Percentiles rank a stretch among this genome's conserved stretches.
Conservation (phyloP, 2,329 filamentous ascomycete genomes). For the Microdochium bolleyi region DNA sequence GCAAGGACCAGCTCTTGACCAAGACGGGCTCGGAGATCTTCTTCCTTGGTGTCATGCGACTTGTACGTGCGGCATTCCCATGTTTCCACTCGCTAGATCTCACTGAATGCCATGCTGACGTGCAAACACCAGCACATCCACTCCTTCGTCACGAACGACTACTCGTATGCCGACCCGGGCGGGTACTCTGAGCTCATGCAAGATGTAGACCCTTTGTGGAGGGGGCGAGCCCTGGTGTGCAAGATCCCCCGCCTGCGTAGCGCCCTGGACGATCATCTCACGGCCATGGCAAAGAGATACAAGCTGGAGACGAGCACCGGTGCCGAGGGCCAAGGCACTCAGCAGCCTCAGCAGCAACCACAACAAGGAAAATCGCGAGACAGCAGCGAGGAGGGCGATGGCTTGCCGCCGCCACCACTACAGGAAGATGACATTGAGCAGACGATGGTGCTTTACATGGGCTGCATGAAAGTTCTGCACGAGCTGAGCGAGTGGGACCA, state of each 20-base stretch:
- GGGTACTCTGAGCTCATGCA: conserved; percentile 17
- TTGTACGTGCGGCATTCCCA: conserved; percentile 14
- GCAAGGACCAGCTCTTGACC: conserved; percentile 19
- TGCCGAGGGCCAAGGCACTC: too few species aligned
- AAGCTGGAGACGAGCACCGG: background rate
- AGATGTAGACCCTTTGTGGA: conserved; percentile 19
- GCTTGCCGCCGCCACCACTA: background rate
- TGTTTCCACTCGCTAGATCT: background rate
- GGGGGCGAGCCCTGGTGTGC: conserved; percentile 21
- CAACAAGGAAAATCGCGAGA: background rate
- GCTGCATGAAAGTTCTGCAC: background rate
- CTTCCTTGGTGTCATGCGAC: conserved; percentile 16
- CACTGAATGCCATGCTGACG: background rate
- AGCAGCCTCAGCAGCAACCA: too few species aligned
- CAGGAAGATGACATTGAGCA: background rate
- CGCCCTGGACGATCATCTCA: background rate
- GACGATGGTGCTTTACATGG: background rate
- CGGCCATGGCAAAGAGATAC: background rate
- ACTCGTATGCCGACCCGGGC: conserved; percentile 18
- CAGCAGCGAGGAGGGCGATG: background rate
- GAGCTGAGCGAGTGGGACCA: background rate
- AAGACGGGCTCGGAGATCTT: conserved; percentile 20
- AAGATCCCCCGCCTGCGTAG: conserved; percentile 6
- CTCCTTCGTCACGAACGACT: conserved; percentile 21
- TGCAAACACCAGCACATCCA: conserved; percentile 19